Base-by-base conservation (phyloP, 371 early-diverging fungal genomes). In the Zychaea mexicana region DNA sequence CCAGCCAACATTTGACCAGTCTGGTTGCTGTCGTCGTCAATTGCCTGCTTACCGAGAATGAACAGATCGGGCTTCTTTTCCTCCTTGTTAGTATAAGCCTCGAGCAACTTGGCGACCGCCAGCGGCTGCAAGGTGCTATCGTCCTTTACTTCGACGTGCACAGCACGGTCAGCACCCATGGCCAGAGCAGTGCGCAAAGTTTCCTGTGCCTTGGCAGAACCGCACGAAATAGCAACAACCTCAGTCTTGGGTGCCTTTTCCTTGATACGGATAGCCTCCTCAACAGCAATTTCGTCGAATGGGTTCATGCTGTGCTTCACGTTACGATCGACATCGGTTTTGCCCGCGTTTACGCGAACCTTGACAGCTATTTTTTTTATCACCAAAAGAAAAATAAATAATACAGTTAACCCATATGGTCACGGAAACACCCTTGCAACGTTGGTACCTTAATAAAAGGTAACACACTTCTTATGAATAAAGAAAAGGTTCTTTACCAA, bases 281-380 rank as follows among this genome's bases (percentile, higher is more conserved):
- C 98, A 26, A 98, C 84, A 42, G 97, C 98, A 78, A 98, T 98
- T 78, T 98, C 98, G 71, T 98, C 98, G 79, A 99, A 98, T 45
- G 99, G 99, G 82, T 99, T 99, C 93, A 98, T 94, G 70, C 94
- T 94, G 88, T 98, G 98, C 89, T 97, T 98, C 57, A 96, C 94
- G 71, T 90, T 91, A 31, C 95, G 95, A 75, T 97, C 99, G 69
- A 98, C 96, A 70, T 88, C 93, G 7, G 92, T 88, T 70, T 92
- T 92, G 59, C 92, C 88, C 52, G 92, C 82, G 72, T 93, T 93
- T 47, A 99, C 97, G 64, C 98, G 93, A 76, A 97, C 91, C 86
- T 98, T 99, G 86, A 97, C 98, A 52, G 97, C 83, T 82, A 39
- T 21, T 49, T 39, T 49, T 5, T 49, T 4, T 24, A 4, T 3